Evolutionary conservation across 371 early-diverging fungal species (phyloP).

Genomic region (Encephalitozoon intestinalis): DNA sequence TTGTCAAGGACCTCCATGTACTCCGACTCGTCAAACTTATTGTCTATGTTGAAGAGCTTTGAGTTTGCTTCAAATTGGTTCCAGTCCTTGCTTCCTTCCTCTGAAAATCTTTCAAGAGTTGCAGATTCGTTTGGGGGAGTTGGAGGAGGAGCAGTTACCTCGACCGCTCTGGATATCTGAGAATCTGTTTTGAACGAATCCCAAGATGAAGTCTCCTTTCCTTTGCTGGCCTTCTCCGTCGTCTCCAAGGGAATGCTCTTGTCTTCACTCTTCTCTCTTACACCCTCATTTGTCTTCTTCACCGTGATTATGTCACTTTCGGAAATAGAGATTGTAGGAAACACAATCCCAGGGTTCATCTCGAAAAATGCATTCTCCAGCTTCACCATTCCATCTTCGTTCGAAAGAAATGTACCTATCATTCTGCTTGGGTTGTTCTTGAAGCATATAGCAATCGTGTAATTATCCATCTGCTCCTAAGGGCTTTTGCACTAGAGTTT

Average conservation of each 20-base stretch:
- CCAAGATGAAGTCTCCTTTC: neutral
- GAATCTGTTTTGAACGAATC: neutral
- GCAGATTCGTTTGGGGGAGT: neutral
- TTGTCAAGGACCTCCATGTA: conserved; percentile 86
- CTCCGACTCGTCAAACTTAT: conserved; percentile 81
- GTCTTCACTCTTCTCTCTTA: neutral
- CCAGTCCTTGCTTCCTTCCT: conserved; percentile 64
- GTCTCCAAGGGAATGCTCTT: neutral
- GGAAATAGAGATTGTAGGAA: conserved; percentile 1
- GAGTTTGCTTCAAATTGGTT: conserved; percentile 96
- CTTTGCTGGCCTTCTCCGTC: neutral
- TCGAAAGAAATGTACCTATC: neutral
- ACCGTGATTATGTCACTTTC: neutral
- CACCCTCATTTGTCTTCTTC: neutral
- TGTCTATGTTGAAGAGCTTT: conserved; percentile 77
- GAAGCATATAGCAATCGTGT: conserved; percentile 4
- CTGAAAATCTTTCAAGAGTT: neutral
- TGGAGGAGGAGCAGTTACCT: too few species aligned
- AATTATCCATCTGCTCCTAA: neutral
- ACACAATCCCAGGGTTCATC: neutral
- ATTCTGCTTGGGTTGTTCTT: conserved; percentile 11
- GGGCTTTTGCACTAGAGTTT: neutral
- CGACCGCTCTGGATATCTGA: neutral
- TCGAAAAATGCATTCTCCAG: conserved; percentile 5
- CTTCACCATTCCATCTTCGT: neutral